phyloP scores from a whole-genome alignment of 2,329 filamentous ascomycete species.

The Claviceps cyperi region DNA sequence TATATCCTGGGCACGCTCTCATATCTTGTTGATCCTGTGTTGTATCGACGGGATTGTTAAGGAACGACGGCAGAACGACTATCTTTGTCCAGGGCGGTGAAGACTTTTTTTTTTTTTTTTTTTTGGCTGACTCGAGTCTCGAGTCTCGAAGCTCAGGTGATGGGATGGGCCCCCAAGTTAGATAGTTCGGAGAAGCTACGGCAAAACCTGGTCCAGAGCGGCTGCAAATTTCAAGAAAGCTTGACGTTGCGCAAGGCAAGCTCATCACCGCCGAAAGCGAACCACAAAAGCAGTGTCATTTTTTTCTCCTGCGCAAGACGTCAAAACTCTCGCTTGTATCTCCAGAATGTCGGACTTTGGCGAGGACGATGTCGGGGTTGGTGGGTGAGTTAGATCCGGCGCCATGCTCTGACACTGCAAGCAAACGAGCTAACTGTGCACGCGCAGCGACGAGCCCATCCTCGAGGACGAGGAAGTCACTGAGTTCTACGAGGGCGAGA shows the following conservation, averaged over 20 bases:
- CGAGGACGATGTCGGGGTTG: conserved; percentile 46
- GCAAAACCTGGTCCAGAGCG: conserved; percentile 12
- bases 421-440: not conserved
- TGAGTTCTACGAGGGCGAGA: conserved; percentile 42
- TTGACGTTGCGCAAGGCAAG: not conserved
- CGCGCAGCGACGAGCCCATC: conserved; percentile 50
- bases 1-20: not conserved
- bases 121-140: conserved; percentile 9
- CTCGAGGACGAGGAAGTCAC: conserved; percentile 56
- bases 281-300: not conserved
- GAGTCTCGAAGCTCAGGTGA: not conserved
- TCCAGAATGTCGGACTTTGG: conserved; percentile 58
- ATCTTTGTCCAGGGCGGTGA: conserved; percentile 20
- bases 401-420: not conserved
- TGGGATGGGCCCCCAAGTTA: not conserved
- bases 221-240: conserved; percentile 19
- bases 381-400: conserved; percentile 32
- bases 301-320: not conserved
- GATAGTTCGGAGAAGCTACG: conserved; percentile 16
- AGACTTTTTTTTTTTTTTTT: conserved; percentile 14
- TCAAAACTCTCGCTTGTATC: not conserved
- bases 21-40: not conserved
- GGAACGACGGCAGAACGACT: conserved; percentile 17
- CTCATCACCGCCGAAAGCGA: not conserved
- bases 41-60: not conserved